Evolutionary conservation across 805 yeast genomes (phyloP).

Genomic region (Saccharomyces mikatae): DNA sequence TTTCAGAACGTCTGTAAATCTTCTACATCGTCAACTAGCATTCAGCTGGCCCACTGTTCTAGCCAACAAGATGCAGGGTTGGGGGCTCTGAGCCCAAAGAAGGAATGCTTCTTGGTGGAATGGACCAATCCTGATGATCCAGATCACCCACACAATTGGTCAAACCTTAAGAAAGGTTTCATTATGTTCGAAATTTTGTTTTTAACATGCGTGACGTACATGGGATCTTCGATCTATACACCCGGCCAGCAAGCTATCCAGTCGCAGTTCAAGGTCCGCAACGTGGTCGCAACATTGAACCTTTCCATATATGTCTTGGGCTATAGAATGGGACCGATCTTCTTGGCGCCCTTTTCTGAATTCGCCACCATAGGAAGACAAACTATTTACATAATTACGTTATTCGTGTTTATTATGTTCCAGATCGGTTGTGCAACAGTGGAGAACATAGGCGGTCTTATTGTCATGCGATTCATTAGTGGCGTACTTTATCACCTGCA

Average conservation of each 20-base stretch:
- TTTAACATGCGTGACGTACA: slow-evolving; percentile 42
- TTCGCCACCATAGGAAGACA: slow-evolving; percentile 51
- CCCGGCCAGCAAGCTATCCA: slow-evolving; percentile 40
- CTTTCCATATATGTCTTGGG: slow-evolving; percentile 51
- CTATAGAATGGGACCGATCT: slow-evolving; percentile 56
- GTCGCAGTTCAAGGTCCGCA: slow-evolving; percentile 36
- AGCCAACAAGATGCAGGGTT: background rate
- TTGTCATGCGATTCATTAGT: too few species aligned
- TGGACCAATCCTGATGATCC: slow-evolving; percentile 35
- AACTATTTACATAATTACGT: slow-evolving; percentile 41
- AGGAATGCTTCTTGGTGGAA: slow-evolving; percentile 22
- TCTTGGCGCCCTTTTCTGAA: slow-evolving; percentile 59
- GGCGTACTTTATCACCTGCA: slow-evolving; percentile 66
- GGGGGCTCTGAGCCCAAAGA: background rate
- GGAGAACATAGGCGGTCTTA: slow-evolving; percentile 51
- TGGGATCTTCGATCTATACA: slow-evolving; percentile 46
- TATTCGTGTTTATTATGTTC: slow-evolving; percentile 48
- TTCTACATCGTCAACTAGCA: background rate
- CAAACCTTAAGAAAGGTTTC: slow-evolving; percentile 32
- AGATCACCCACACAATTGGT: too few species aligned
- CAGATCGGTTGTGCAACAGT: slow-evolving; percentile 58
- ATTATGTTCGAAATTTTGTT: slow-evolving; percentile 34
- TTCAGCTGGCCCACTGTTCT: too few species aligned
- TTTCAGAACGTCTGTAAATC: background rate
- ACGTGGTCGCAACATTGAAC: slow-evolving; percentile 39